Base-by-base conservation (phyloP, 257 asterid species). In the Salvia rosmarinus region DNA sequence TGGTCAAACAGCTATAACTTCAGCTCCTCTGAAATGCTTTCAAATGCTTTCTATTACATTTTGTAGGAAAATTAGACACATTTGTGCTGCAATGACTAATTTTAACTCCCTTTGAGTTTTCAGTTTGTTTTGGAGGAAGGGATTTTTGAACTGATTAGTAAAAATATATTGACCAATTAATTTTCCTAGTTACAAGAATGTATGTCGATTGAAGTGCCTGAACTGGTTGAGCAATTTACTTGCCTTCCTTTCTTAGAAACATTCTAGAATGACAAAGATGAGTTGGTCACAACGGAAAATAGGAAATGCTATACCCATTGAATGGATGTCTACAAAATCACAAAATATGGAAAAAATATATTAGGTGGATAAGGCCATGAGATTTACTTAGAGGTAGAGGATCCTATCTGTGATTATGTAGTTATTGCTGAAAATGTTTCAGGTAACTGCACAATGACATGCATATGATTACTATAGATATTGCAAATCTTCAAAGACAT, bases 381-480 rank as follows among this genome's bases (percentile, higher is more conserved):
- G 42, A 67, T 19, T 58, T 43, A 57, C 43, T 58, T 58, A 39
- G 20, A n/a, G 35, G 40, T 32, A 28, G 65, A 51, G 37, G 67
- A 52, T 40, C 64, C 23, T 57, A 23, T 61, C 10, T 7, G 72
- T 19, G 60, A 64, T 57, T 21, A 40, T 47, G 70, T 56, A 65
- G 16, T 43, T 66, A 32, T 55, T 74, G 52, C 73, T 16, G 42
- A 30, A 64, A 21, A 12, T 43, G 30, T 28, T 13, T 17, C 55
- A 46, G 25, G 54, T 19, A 34, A 64, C 42, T 59, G 72, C 10
- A 39, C 3, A 23, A 11, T 12, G 6, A 6, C 56, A 64, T 21
- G 14, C 56, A 43, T 64, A 21, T 50, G 67, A 69, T 70, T 62
- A 35, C 13, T 47, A 19, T 34, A 10, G 67, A 42, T 61, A 57